Conservation (phyloP, 139 green algal species). For the Chlamydomonas schloesseri region DNA sequence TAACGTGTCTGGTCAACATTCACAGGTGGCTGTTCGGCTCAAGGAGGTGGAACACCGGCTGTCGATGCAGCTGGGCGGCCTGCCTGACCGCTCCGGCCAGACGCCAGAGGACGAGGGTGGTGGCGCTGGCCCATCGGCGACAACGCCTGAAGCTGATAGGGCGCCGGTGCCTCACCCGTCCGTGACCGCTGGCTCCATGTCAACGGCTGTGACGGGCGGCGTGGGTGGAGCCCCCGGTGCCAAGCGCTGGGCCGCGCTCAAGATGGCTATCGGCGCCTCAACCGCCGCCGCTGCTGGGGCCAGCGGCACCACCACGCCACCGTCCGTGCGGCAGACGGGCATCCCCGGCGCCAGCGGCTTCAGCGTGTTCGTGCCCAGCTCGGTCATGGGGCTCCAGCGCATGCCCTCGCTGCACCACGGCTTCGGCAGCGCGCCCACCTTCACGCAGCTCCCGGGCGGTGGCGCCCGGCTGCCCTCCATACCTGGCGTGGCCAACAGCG, state of each 20-base stretch:
- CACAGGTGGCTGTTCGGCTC: conserved; percentile 40
- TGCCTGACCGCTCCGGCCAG: too few relatives aligned
- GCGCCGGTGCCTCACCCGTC: too few relatives aligned
- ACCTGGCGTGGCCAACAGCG: neutral
- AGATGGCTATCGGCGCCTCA: too few relatives aligned
- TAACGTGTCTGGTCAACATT: too few relatives aligned
- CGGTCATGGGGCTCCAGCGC: neutral
- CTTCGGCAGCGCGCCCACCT: neutral
- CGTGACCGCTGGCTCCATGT: too few relatives aligned
- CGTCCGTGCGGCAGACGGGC: neutral
- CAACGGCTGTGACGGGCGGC: too few relatives aligned
- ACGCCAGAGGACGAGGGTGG: neutral
- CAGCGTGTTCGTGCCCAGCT: neutral
- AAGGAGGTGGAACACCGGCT: conserved; percentile 58
- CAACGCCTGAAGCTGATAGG: too few relatives aligned
- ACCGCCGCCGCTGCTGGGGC: neutral
- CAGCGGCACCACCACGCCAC: neutral
- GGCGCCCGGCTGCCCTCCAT: neutral
- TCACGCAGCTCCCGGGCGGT: too few relatives aligned
- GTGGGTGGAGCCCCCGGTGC: too few relatives aligned
- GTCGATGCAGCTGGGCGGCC: conserved; percentile 29
- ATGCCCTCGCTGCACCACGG: conserved; percentile 18
- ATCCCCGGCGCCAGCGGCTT: neutral
- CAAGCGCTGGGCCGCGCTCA: too few relatives aligned
- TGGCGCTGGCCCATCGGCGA: neutral